Evolutionary conservation across 2,329 filamentous ascomycete genomes (phyloP).

Genomic region (Colletotrichum siamense): DNA sequence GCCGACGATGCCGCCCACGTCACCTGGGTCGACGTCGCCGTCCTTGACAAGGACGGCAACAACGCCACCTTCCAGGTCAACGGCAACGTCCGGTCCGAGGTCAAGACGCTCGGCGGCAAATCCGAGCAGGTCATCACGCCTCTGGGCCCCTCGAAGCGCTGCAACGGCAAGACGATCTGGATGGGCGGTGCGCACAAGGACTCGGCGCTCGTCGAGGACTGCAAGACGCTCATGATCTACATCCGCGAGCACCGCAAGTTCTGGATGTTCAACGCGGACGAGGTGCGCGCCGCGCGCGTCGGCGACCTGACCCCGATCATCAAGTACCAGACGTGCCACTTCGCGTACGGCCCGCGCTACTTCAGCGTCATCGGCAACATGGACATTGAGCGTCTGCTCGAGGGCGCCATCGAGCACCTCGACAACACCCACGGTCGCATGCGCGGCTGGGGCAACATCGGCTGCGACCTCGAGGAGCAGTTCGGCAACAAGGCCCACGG

Average conservation of each 20-base stretch:
- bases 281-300: neutral
- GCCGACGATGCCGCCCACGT: neutral
- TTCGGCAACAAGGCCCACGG: neutral
- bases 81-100: neutral
- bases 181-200: neutral
- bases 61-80: slow-evolving; percentile 8
- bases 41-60: neutral
- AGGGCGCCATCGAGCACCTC: neutral
- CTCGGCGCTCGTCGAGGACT: slow-evolving; percentile 2
- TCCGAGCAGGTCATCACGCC: neutral
- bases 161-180: neutral
- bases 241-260: neutral
- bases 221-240: slow-evolving; percentile 2
- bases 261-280: neutral
- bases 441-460: neutral
- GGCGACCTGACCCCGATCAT: neutral
- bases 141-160: slow-evolving; percentile 3
- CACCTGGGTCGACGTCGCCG: neutral
- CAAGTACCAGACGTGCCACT: slow-evolving; percentile 4
- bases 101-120: neutral
- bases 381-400: neutral
- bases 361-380: slow-evolving; percentile 1
- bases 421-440: neutral
- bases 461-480: neutral
- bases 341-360: neutral